Evolutionary conservation across 2,329 filamentous ascomycete genomes (phyloP).

Genomic region (Fusarium sp.): DNA sequence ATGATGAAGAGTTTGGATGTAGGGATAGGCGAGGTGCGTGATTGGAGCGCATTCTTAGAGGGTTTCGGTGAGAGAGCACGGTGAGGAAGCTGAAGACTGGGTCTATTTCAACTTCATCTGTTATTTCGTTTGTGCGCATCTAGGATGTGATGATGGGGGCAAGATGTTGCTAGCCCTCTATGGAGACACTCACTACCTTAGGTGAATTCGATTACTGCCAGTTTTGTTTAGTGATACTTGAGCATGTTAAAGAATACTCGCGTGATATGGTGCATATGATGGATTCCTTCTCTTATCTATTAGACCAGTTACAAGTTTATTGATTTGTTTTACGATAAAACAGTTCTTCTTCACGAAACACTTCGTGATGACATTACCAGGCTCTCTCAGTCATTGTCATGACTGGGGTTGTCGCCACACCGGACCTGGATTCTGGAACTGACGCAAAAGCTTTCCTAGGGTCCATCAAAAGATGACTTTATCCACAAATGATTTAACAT

Average conservation of each 20-base stretch:
- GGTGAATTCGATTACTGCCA: not conserved
- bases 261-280: not conserved
- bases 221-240: not conserved
- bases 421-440: conserved; percentile 4
- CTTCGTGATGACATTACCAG: not conserved
- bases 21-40: conserved; percentile 18
- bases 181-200: not conserved
- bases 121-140: conserved; percentile 13
- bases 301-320: not conserved
- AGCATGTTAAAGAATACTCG: not conserved
- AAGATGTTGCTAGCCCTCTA: conserved; percentile 1
- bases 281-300: not conserved
- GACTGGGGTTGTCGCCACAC: not conserved
- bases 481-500: conserved; percentile 26
- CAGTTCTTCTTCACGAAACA: conserved; percentile 4
- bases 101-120: conserved; percentile 5
- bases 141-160: conserved; percentile 5
- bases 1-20: conserved; percentile 6
- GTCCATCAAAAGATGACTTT: conserved; percentile 6
- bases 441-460: conserved; percentile 14
- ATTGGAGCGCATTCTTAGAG: conserved; percentile 32
- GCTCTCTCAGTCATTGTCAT: not conserved
- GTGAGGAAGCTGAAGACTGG: conserved; percentile 3
- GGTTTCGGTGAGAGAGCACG: conserved; percentile 9
- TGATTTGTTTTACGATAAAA: not conserved